A percentile compares a stretch with the other conserved stretches of the same genome.
Conservation (phyloP, 2,329 filamentous ascomycete genomes). For the Endoconidiophora laricicola region DNA sequence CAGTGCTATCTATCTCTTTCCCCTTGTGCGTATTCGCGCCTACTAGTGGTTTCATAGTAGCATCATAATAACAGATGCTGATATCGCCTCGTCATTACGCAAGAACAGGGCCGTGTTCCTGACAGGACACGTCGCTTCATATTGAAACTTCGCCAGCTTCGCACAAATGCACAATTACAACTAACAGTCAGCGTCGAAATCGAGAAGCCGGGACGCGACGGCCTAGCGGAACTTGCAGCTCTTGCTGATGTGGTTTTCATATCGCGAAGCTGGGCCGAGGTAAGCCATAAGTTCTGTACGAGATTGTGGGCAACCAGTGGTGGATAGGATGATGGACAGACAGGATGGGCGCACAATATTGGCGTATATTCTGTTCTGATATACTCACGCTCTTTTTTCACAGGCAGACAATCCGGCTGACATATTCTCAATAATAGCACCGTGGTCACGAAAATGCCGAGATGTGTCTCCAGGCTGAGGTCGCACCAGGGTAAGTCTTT, state of each 20-base stretch:
- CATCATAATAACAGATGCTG: not conserved
- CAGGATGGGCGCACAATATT: conserved; percentile 8
- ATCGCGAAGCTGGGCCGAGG: conserved; percentile 54
- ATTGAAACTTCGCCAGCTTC: conserved; percentile 17
- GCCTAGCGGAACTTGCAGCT: conserved; percentile 40
- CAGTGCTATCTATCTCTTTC: conserved; percentile 13
- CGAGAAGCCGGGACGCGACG: conserved; percentile 49
- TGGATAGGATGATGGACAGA: conserved; percentile 19
- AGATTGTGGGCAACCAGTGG: too few species aligned
- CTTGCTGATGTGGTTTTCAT: conserved; percentile 59
- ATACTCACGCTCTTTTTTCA: not conserved
- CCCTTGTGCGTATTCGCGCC: too few species aligned
- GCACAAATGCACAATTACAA: conserved; percentile 19
- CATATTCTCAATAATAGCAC: not conserved
- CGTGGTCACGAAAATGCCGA: conserved; percentile 24
- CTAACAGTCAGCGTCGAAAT: conserved; percentile 50
- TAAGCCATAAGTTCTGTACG: too few species aligned
- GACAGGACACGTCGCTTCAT: conserved; percentile 44
- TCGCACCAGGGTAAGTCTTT: conserved; percentile 5
- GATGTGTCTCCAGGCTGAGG: conserved; percentile 27
- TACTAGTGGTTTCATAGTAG: not conserved
- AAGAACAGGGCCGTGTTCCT: conserved; percentile 42
- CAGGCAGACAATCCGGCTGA: too few species aligned
- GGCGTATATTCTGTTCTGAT: not conserved
- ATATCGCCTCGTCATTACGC: not conserved